A percentile compares a stretch with the other conserved stretches of the same genome.
These are phyloP conservation scores for Colletotrichum sp. DNA, from an alignment of 2,329 filamentous ascomycete genomes.

Conservation along the genomic window DNA sequence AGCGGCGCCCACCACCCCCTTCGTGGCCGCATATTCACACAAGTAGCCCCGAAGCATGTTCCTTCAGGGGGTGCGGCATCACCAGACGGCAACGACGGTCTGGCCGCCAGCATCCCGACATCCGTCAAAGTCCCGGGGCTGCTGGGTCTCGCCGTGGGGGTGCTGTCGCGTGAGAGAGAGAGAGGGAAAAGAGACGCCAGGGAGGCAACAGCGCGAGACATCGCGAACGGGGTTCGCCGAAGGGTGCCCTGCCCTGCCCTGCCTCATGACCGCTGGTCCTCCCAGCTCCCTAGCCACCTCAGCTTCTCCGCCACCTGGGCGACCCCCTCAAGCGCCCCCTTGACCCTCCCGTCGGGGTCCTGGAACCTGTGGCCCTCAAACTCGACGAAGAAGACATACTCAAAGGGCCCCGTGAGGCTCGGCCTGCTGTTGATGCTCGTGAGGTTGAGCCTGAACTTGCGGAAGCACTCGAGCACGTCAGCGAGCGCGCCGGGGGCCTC, in stretches of 20 bases:
- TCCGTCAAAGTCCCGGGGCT: not conserved
- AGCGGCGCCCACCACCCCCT: not conserved
- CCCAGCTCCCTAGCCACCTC: slow-evolving; percentile 76
- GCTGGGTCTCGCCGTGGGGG: not conserved
- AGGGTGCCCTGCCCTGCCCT: not conserved
- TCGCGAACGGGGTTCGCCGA: not conserved
- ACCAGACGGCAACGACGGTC: not conserved
- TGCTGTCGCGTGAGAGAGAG: not conserved
- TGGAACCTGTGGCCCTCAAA: slow-evolving; percentile 69
- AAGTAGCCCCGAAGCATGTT: not conserved
- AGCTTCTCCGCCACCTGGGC: slow-evolving; percentile 62
- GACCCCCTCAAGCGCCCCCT: slow-evolving; percentile 64
- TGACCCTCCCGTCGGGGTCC: slow-evolving; percentile 63
- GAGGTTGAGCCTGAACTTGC: slow-evolving; percentile 74
- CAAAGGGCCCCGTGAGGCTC: slow-evolving; percentile 76
- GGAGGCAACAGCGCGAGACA: not conserved
- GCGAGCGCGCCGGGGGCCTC: slow-evolving; percentile 81
- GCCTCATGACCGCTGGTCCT: slow-evolving; percentile 44
- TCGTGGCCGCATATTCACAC: not conserved
- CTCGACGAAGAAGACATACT: slow-evolving; percentile 96
- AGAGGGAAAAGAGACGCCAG: not conserved
- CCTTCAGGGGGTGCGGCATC: not conserved
- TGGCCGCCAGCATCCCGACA: not conserved
- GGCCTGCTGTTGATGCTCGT: slow-evolving; percentile 91
- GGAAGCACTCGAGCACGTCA: slow-evolving; percentile 80